These are phyloP conservation scores for Tripterygium wilfordii DNA, from an alignment of 177 flowering plant genomes.

Conservation along the genomic window DNA sequence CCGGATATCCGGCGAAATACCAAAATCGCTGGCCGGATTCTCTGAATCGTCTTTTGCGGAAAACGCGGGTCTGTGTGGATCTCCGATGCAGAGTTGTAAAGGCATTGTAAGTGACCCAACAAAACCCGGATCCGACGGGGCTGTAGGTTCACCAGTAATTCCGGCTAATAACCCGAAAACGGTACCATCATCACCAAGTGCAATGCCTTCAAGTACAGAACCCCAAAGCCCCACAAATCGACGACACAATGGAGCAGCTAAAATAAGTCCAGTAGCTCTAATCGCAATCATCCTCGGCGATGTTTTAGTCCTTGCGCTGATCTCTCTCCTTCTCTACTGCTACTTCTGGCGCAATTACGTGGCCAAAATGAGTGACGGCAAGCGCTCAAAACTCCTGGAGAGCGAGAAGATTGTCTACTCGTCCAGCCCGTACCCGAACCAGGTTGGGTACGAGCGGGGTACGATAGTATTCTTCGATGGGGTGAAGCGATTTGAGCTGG, in stretches of 20 bases:
- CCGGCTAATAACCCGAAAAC: constrained; percentile 17
- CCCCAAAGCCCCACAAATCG: constrained; percentile 1
- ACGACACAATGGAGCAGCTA: constrained; percentile 12
- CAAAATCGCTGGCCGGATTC: constrained; percentile 47
- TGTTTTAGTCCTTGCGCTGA: constrained; percentile 38
- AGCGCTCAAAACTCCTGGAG: constrained; percentile 31
- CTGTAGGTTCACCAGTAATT: constrained; percentile 34
- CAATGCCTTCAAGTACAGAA: constrained; percentile 26
- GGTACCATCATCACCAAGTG: constrained; percentile 52
- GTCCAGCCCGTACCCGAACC: constrained; percentile 37
- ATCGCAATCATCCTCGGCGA: constrained; percentile 68
- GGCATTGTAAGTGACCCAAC: constrained; percentile 32
- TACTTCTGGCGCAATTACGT: constrained; percentile 54
- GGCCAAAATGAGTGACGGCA: constrained; percentile 16
- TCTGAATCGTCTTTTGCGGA: constrained; percentile 45
- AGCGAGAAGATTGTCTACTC: constrained; percentile 88
- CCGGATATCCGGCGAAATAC: constrained; percentile 49
- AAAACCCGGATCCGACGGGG: constrained; percentile 47
- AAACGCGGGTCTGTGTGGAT: constrained; percentile 57
- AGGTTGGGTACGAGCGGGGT: constrained; percentile 43
- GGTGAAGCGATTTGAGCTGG: constrained; percentile 65
- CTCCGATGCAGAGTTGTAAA: constrained; percentile 50
- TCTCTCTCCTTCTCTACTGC: constrained; percentile 57
- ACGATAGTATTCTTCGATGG: constrained; percentile 77
- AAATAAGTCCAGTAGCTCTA: constrained; percentile 45